Evolutionary conservation across 2,329 filamentous ascomycete species (phyloP).

Genomic region (Alternaria novae-zelandiae): DNA sequence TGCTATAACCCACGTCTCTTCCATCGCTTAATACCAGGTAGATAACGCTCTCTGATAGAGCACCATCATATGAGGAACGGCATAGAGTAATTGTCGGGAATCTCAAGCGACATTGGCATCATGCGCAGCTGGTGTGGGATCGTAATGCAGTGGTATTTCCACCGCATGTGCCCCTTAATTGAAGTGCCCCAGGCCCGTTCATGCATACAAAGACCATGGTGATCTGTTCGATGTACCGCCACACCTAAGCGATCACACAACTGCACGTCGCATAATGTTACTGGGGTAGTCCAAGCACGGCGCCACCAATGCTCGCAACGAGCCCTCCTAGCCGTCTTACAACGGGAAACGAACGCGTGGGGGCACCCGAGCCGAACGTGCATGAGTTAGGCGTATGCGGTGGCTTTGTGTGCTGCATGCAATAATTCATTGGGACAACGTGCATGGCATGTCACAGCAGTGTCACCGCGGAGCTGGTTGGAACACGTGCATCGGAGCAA

Average conservation of each 20-base stretch:
- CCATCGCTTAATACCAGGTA: not conserved
- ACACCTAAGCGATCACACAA: not conserved
- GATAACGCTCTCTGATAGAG: not conserved
- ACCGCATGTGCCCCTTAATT: not conserved
- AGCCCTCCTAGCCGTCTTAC: not conserved
- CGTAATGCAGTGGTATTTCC: not conserved
- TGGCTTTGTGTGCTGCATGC: conserved; percentile 6
- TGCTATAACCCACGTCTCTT: not conserved
- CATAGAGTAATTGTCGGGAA: not conserved
- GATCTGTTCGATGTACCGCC: not conserved
- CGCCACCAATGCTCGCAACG: not conserved
- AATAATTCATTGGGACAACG: conserved; percentile 6
- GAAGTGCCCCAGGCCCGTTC: not conserved
- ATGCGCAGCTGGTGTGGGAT: not conserved
- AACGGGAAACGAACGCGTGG: conserved; percentile 8
- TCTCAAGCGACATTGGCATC: not conserved
- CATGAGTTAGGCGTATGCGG: not conserved
- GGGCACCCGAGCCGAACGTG: conserved; percentile 10
- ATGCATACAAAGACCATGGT: not conserved
- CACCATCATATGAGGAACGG: not conserved
- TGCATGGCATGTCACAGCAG: conserved; percentile 3
- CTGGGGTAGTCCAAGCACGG: not conserved
- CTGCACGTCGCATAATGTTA: not conserved
- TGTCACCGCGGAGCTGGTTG: conserved; percentile 6
- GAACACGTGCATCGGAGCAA: conserved; percentile 5